Conservation (phyloP, 2,329 filamentous ascomycete species). For the Aciculosporium take region DNA sequence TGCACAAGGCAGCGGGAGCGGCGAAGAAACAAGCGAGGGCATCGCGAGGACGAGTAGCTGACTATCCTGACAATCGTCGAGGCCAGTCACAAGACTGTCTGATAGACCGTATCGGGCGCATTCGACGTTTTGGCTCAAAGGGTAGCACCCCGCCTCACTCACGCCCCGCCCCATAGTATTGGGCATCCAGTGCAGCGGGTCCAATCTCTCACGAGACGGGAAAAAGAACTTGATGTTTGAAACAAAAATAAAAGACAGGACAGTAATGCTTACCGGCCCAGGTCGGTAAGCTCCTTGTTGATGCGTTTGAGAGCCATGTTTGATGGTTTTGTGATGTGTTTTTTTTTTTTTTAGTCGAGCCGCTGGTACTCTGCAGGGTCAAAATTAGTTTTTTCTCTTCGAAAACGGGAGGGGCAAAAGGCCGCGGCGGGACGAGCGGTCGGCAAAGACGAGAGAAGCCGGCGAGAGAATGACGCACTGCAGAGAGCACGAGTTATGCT, state of each 20-base stretch:
- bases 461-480: slow-evolving; percentile 15
- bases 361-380: slow-evolving; percentile 9
- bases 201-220: slow-evolving; percentile 10
- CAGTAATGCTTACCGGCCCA: slow-evolving; percentile 57
- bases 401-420: slow-evolving; percentile 3
- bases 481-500: slow-evolving; percentile 10
- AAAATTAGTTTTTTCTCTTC: slow-evolving; percentile 12
- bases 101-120: slow-evolving; percentile 6
- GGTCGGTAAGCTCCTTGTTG: slow-evolving; percentile 84
- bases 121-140: slow-evolving; percentile 5
- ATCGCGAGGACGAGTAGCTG: background rate
- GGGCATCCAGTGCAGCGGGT: slow-evolving; percentile 10
- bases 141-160: slow-evolving; percentile 22
- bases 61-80: background rate
- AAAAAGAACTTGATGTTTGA: background rate
- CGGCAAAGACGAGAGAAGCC: slow-evolving; percentile 7
- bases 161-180: slow-evolving; percentile 23
- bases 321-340: slow-evolving; percentile 20
- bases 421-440: slow-evolving; percentile 5
- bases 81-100: background rate
- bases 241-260: slow-evolving; percentile 7
- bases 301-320: slow-evolving; percentile 82
- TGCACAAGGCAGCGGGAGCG: background rate
- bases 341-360: slow-evolving; percentile 9
- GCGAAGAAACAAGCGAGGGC: background rate